Evolutionary conservation across 163 green algal species (phyloP), one percentile per base, ranked within the genome.

Genomic region (Volvox carteri): DNA sequence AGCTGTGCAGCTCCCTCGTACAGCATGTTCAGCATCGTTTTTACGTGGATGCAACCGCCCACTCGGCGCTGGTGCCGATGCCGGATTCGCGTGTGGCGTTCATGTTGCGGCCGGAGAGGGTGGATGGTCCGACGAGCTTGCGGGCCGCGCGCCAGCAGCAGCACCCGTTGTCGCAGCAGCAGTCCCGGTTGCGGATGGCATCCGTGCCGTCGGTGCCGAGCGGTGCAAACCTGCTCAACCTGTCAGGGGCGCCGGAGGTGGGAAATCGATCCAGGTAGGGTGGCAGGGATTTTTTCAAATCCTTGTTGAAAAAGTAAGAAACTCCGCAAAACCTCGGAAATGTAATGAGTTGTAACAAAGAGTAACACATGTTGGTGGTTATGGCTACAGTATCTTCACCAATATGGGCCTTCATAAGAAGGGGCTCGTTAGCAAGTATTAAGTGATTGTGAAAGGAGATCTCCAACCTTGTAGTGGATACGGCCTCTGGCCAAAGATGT

Each of bases 21-120:
- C 48, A 54, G 19, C 35, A 70, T 35, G 50, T 85, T 28, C 50
- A 52, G 52, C 50, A 68, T 18, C 50, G 33, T 2, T 72, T 85
- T 19, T 60, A 46, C 8, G 44, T 85, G 16, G 76, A 85, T 21
- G 76, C 39, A 21, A 54, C 52, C 18, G 76, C 50, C 21, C 76
- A 85, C 28, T 11, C 50, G 54, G 76, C 76, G 33, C 21, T 85
- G 52, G 76, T 72, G 76, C 76, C 76, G 7, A 33, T 25, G 33
- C 11, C 14, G n/a, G 52, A 85, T 19, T 54, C 76, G 7, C 33
- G n/a, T 4, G 76, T 85, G 12, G 76, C 76, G 33, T 85, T 48
- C 76, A 85, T 70, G 76, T 54, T 85, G 54, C 50, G 52, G 4
- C 30, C 76, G 0, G 76, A 85, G 70, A 37, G 70, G 18, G 39